Percentiles rank a stretch among this genome's conserved stretches.
Conservation (phyloP, 2,329 filamentous ascomycete genomes). For the Apiospora rasikravindrae region DNA sequence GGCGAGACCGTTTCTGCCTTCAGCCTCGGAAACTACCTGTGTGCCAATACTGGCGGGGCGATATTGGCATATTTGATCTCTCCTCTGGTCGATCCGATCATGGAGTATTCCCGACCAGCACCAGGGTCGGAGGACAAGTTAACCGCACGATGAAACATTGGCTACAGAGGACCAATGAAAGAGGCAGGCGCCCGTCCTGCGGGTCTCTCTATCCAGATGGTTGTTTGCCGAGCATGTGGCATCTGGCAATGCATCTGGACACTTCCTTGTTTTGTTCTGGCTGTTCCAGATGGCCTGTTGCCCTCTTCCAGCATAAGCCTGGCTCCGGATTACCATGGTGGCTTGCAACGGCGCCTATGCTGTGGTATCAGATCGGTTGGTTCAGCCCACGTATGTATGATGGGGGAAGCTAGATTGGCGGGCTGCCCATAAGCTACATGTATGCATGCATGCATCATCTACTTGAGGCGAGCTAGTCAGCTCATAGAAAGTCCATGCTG, state of each 20-base stretch:
- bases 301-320: constrained; percentile 6
- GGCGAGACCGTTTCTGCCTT: background rate
- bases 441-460: constrained; percentile 13
- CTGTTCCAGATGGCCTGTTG: constrained; percentile 1
- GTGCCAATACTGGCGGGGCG: background rate
- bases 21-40: constrained; percentile 1
- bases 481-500: constrained; percentile 7
- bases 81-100: constrained; percentile 7
- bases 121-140: background rate
- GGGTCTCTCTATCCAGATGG: constrained; percentile 10
- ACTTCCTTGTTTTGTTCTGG: constrained; percentile 10
- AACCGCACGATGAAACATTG: constrained; percentile 16
- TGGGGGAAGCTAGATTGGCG: constrained; percentile 14
- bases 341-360: constrained; percentile 16
- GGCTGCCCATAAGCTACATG: background rate
- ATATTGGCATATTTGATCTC: constrained; percentile 12
- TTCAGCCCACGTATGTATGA: constrained; percentile 10
- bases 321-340: background rate
- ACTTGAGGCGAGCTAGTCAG: constrained; percentile 20
- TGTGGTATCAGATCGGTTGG: constrained; percentile 10
- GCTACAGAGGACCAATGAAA: background rate
- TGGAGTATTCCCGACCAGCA: constrained; percentile 8
- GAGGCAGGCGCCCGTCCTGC: background rate
- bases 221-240: background rate
- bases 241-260: constrained; percentile 9